Conservation (phyloP, 176 grass and related monocot genomes). For the Guadua angustifolia region DNA sequence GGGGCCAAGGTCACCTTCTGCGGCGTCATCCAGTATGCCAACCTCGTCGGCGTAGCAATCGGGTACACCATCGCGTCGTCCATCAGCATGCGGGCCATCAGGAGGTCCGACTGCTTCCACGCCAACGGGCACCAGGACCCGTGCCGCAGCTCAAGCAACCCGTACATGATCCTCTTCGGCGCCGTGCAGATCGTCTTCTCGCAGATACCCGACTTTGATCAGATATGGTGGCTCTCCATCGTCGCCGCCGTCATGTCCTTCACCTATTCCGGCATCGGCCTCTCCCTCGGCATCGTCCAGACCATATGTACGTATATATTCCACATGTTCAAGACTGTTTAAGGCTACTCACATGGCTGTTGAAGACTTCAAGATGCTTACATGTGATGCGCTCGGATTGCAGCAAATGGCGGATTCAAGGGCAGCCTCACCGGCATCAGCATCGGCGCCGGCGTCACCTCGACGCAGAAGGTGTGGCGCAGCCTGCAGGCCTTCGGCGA, state of each 20-base stretch:
- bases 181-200: constrained; percentile 53
- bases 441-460: constrained; percentile 31
- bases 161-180: constrained; percentile 62
- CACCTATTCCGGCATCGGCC: constrained; percentile 49
- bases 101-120: constrained; percentile 48
- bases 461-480: constrained; percentile 43
- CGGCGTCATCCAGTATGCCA: constrained; percentile 57
- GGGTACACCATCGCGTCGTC: constrained; percentile 55
- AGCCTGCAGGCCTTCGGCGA: constrained; percentile 47
- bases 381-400: constrained; percentile 13
- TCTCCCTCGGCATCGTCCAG: constrained; percentile 45
- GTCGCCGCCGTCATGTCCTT: constrained; percentile 61
- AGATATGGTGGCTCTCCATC: constrained; percentile 57
- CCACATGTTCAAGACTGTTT: background rate
- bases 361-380: background rate
- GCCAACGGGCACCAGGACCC: constrained; percentile 4
- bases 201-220: constrained; percentile 53
- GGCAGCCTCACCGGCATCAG: constrained; percentile 50
- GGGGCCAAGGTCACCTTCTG: constrained; percentile 43
- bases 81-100: constrained; percentile 56
- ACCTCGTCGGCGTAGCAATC: constrained; percentile 53
- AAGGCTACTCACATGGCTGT: background rate
- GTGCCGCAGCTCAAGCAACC: constrained; percentile 55
- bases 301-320: constrained; percentile 34
- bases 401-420: constrained; percentile 48